Conservation (phyloP, 2,329 filamentous ascomycete genomes). For the Trichophyton schoenleinii region DNA sequence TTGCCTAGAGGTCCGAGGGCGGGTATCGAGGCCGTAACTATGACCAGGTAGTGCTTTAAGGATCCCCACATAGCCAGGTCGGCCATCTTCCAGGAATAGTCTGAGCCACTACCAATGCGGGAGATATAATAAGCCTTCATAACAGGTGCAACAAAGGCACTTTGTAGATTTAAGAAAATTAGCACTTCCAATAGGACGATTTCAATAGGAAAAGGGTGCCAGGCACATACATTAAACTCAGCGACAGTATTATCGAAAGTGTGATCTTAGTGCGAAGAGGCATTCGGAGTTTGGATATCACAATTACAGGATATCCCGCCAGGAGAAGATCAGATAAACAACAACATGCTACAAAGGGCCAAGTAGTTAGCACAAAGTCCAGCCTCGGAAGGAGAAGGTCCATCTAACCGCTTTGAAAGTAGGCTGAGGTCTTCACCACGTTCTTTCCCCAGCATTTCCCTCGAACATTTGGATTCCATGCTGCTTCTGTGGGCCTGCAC, state of each 20-base stretch:
- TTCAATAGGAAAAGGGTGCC: not conserved
- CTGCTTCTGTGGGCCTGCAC: conserved; percentile 5
- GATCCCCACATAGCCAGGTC: conserved; percentile 7
- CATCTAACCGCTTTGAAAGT: conserved; percentile 1
- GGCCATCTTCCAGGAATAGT: conserved; percentile 9
- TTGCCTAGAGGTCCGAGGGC: conserved; percentile 6
- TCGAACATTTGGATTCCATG: conserved; percentile 4
- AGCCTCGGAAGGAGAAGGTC: not conserved
- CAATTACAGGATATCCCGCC: conserved; percentile 9
- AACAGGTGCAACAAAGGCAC: conserved; percentile 7
- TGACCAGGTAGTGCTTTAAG: conserved; percentile 9
- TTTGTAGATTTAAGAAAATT: not conserved
- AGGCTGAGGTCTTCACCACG: conserved; percentile 6
- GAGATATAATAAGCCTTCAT: conserved; percentile 8
- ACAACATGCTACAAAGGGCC: conserved; percentile 3
- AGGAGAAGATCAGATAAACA: conserved; percentile 10
- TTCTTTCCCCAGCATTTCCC: conserved; percentile 6
- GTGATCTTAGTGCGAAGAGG: conserved; percentile 4
- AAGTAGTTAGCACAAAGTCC: not conserved
- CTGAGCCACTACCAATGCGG: not conserved
- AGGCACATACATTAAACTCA: conserved; percentile 5
- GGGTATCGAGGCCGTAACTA: conserved; percentile 10
- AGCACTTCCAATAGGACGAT: not conserved
- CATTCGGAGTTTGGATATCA: conserved; percentile 10
- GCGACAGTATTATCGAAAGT: conserved; percentile 3